Base-by-base conservation (phyloP, 2,329 filamentous ascomycete species). In the Shiraia bambusicola region DNA sequence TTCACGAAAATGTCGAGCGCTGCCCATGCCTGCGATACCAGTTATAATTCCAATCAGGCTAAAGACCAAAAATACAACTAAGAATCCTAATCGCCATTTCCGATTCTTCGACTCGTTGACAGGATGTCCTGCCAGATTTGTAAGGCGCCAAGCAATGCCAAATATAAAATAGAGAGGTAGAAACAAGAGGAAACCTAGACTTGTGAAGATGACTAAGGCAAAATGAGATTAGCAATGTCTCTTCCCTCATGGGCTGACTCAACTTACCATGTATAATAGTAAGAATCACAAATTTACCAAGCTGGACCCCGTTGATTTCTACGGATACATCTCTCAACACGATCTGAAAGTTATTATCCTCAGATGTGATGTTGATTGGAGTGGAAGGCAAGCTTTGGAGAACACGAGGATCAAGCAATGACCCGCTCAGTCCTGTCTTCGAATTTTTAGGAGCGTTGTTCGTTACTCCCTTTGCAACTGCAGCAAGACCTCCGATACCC, bases 21-120 rank as follows among this genome's bases (percentile, higher is more conserved):
- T 56, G 2, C 60, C 59, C 47, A 59, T 60, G 2, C 56, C 60
- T 4, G 52, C 48, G 6, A 64, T 54, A 3, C 60, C 60, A 5
- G 61, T 34, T 6, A 54, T 28, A 15, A 60, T 52, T 1, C 59
- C 60, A 13, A 39, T 9, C 1, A 59, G 9, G n/a, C 47, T 42
- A 2, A 51, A 37, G 1, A 58, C 40, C 6, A 41, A 39, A 29
- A 64, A 61, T 0, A 47, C 26, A 8, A 50, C 34, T 2, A 64
- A 25, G 3, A 63, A 40, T 3, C 54, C 50, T 8, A 56, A 29
- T 0, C 60, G 47, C 59, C 59, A 63, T 36, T 56, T 61, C 19
- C 44, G 54, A 43, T 57, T 59, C 36, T 56, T 58, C 2, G 28
- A 24, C 32, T 59, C 54, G 17, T 59, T 41, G 8, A 64, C 33